phyloP scores from a whole-genome alignment of 371 early-diverging fungal genomes.

The Mucor plumbeus region DNA sequence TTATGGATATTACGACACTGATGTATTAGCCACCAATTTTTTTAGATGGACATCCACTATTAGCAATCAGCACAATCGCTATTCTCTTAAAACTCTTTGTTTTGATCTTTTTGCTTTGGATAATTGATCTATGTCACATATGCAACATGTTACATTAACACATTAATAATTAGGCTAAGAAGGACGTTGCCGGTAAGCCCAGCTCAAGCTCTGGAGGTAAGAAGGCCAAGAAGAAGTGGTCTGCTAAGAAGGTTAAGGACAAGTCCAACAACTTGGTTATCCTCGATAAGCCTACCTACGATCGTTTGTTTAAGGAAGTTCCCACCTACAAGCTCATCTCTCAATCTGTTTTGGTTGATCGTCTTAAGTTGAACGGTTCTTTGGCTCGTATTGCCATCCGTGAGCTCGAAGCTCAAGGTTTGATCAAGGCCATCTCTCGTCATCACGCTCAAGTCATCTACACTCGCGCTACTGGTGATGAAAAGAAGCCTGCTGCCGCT shows the following conservation, averaged over 20 bases:
- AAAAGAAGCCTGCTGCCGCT: slow-evolving; percentile 54
- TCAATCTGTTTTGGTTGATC: slow-evolving; percentile 97
- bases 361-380: slow-evolving; percentile 97
- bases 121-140: not conserved
- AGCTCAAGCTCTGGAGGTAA: slow-evolving; percentile 81
- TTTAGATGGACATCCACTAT: not conserved
- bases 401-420: slow-evolving; percentile 90
- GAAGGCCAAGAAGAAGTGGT: slow-evolving; percentile 97
- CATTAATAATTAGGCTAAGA: slow-evolving; percentile 57
- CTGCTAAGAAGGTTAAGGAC: slow-evolving; percentile 96
- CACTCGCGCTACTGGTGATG: slow-evolving; percentile 88
- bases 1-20: too few relatives aligned
- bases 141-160: not conserved
- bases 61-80: not conserved
- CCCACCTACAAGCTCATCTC: slow-evolving; percentile 99
- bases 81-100: not conserved
- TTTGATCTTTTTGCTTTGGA: not conserved
- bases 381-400: slow-evolving; percentile 94
- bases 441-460: slow-evolving; percentile 96
- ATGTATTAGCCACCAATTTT: too few relatives aligned
- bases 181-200: slow-evolving; percentile 75
- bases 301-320: slow-evolving; percentile 97
- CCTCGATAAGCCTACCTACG: slow-evolving; percentile 90
- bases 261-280: slow-evolving; percentile 96
- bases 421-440: slow-evolving; percentile 88